phyloP scores from a whole-genome alignment of 2,329 filamentous ascomycete genomes.

The Penicillium sp. region DNA sequence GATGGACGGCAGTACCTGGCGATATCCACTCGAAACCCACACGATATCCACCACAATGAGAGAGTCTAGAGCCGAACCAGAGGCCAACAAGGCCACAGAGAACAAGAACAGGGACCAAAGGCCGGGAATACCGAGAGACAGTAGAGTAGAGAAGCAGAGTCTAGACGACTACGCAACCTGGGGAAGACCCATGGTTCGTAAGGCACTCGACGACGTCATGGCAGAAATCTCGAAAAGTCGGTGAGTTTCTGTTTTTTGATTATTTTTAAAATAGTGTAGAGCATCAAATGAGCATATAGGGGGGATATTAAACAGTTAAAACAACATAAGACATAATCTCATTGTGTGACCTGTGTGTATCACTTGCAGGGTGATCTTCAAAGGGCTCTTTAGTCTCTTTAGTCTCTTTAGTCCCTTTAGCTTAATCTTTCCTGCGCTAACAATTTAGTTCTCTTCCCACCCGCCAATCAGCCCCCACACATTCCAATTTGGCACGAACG shows the following conservation, averaged over 20 bases:
- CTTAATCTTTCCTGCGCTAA: not conserved
- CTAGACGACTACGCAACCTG: not conserved
- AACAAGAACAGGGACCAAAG: not conserved
- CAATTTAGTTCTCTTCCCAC: not conserved
- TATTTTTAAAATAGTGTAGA: too few species aligned
- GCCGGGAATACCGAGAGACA: not conserved
- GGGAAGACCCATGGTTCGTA: conserved; percentile 1
- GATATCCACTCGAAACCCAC: not conserved
- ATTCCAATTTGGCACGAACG: not conserved
- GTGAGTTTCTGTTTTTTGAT: not conserved
- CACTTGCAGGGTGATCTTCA: too few species aligned
- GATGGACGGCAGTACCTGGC: conserved; percentile 2
- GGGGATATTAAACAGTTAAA: too few species aligned
- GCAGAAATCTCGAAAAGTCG: conserved; percentile 3
- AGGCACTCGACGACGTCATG: conserved; percentile 3
- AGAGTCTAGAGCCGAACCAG: not conserved
- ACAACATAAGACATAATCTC: too few species aligned
- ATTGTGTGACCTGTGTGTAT: too few species aligned
- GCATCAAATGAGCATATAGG: too few species aligned
- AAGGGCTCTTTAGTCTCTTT: too few species aligned
- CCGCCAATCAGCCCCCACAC: not conserved
- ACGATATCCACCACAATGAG: not conserved
- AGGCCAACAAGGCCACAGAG: not conserved
- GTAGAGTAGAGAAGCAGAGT: not conserved
- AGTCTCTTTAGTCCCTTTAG: too few species aligned